A percentile compares a stretch with the other conserved stretches of the same genome.
Conservation (phyloP, 352 stramenopile genomes). For the Blastocystis sp. region DNA sequence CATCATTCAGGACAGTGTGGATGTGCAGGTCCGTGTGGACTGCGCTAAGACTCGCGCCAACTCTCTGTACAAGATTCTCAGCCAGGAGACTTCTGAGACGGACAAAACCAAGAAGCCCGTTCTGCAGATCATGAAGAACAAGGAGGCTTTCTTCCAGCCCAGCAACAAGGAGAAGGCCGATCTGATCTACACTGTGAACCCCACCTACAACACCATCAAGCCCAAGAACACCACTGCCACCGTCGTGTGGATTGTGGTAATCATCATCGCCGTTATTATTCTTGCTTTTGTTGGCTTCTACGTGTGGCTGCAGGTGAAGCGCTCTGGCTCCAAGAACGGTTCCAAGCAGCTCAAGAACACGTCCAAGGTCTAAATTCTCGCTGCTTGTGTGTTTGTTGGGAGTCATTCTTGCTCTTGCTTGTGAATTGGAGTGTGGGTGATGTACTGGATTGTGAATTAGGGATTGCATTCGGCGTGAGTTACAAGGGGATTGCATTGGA, state of each 20-base stretch:
- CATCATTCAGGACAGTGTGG: neutral
- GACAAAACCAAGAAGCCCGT: neutral
- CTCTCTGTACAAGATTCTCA: neutral
- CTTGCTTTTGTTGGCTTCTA: conserved; percentile 53
- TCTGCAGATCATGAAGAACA: neutral
- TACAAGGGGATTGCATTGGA: neutral
- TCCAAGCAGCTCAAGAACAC: conserved; percentile 50
- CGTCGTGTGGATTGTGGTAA: conserved; percentile 25
- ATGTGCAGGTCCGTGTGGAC: conserved; percentile 15
- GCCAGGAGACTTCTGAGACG: neutral
- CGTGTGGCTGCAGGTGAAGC: conserved; percentile 60
- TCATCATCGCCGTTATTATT: conserved; percentile 54
- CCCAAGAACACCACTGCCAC: conserved; percentile 37
- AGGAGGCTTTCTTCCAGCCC: neutral
- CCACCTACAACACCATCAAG: conserved; percentile 1
- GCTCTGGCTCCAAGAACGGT: conserved; percentile 24
- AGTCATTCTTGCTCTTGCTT: neutral
- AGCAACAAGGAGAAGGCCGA: neutral
- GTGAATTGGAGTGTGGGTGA: neutral
- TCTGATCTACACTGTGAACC: neutral
- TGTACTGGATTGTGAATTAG: no score
- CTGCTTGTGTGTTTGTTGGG: conserved; percentile 41
- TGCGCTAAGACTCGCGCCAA: neutral
- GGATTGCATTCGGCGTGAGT: no score
- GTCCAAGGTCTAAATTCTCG: conserved; percentile 46